Evolutionary conservation across 177 flowering plant species (phyloP).

Genomic region (Telopea speciosissima): DNA sequence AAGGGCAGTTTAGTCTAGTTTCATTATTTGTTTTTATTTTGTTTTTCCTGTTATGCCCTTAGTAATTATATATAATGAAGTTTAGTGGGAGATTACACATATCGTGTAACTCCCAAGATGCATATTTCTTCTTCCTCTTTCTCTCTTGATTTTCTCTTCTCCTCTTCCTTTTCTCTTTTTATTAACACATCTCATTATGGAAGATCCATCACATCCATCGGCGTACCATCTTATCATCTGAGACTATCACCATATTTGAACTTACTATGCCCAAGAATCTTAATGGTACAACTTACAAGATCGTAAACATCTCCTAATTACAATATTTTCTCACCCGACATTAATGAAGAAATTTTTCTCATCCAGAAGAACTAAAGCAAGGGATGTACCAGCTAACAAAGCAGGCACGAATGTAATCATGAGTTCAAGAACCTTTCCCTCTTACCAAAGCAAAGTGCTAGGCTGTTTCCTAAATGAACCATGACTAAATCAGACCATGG

Average conservation of each 20-base stretch:
- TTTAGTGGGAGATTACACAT: too few species aligned
- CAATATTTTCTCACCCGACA: not conserved
- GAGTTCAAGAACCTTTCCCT: not conserved
- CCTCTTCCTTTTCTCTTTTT: too few species aligned
- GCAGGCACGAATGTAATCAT: not conserved
- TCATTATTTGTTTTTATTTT: too few species aligned
- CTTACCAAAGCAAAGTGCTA: not conserved
- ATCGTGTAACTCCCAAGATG: too few species aligned
- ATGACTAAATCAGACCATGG: not conserved
- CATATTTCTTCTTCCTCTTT: too few species aligned
- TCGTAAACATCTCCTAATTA: not conserved
- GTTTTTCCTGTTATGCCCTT: too few species aligned
- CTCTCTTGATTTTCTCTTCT: too few species aligned
- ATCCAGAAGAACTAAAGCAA: not conserved
- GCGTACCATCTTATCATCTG: not conserved
- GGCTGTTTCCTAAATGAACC: not conserved
- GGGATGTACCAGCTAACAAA: not conserved
- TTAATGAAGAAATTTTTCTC: not conserved
- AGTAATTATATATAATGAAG: too few species aligned
- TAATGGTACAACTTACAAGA: not conserved
- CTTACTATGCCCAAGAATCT: not conserved
- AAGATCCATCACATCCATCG: not conserved
- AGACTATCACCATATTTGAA: not conserved
- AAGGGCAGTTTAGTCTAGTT: too few species aligned
- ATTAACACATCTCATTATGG: constrained; percentile 1